phyloP scores from a whole-genome alignment of 805 yeast species.

The Saccharomycopsis oosterbeekiorum region DNA sequence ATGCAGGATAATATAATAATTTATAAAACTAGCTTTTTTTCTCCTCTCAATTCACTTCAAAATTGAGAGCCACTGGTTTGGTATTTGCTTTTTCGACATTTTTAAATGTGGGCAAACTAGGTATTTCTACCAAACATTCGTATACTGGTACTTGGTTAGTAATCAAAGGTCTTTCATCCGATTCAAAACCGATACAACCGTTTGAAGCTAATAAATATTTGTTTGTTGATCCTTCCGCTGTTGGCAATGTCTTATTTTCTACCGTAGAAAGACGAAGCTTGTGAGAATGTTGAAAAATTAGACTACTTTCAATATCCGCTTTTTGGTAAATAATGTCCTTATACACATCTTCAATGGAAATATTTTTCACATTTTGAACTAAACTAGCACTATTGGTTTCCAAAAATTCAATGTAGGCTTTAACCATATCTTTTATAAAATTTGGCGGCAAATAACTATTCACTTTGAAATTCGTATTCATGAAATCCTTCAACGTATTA shows the following conservation, averaged over 20 bases:
- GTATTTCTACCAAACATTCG: conserved; percentile 22
- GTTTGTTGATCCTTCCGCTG: conserved; percentile 24
- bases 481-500: conserved; percentile 34
- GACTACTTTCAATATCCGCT: conserved; percentile 11
- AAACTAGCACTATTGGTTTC: conserved; percentile 20
- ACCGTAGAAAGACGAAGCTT: conserved; percentile 23
- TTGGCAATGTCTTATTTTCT: conserved; percentile 16
- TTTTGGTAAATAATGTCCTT: conserved; percentile 8
- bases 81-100: conserved; percentile 55
- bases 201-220: conserved; percentile 25
- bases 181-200: conserved; percentile 30
- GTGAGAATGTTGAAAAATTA: conserved; percentile 10
- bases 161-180: conserved; percentile 35
- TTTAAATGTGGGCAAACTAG: conserved; percentile 45
- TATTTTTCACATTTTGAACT: not conserved
- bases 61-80: conserved; percentile 10
- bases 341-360: not conserved
- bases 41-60: not conserved
- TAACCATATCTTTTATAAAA: conserved; percentile 34
- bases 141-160: conserved; percentile 30
- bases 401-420: conserved; percentile 31
- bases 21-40: not conserved
- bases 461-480: conserved; percentile 33
- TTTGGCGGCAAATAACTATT: conserved; percentile 39
- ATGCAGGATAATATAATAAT: not conserved